These are phyloP conservation scores for Rubroboletus satanas DNA, from an alignment of 768 basidiomycete genomes.

Conservation along the genomic window DNA sequence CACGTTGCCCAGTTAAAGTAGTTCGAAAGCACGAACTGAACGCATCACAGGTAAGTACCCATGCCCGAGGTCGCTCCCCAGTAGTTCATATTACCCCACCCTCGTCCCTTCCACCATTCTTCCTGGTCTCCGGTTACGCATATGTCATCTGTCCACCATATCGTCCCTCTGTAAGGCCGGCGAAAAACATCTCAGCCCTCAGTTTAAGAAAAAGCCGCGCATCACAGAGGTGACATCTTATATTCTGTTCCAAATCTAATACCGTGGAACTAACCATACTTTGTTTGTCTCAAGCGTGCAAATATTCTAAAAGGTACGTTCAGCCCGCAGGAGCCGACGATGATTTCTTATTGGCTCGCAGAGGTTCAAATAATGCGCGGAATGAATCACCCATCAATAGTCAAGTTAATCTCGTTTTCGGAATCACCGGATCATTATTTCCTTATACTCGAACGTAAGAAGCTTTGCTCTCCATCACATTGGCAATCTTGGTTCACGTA, in stretches of 20 bases:
- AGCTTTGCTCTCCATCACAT: background rate
- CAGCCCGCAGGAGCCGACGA: background rate
- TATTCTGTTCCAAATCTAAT: slow-evolving; percentile 18
- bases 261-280: slow-evolving; percentile 16
- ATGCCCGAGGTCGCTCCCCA: slow-evolving; percentile 17
- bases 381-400: slow-evolving; percentile 85
- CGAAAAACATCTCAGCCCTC: slow-evolving; percentile 88
- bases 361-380: slow-evolving; percentile 99
- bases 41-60: slow-evolving; percentile 76
- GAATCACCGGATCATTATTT: slow-evolving; percentile 95
- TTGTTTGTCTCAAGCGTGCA: slow-evolving; percentile 60
- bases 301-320: slow-evolving; percentile 88
- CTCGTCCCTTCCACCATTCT: slow-evolving; percentile 13
- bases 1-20: slow-evolving; percentile 66
- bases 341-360: slow-evolving; percentile 28
- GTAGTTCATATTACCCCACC: slow-evolving; percentile 26
- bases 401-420: slow-evolving; percentile 87
- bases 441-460: slow-evolving; percentile 84
- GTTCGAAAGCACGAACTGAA: slow-evolving; percentile 93
- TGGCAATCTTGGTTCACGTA: slow-evolving; percentile 8
- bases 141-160: slow-evolving; percentile 12
- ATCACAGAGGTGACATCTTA: slow-evolving; percentile 81
- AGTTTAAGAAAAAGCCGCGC: slow-evolving; percentile 97
- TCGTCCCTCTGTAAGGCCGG: slow-evolving; percentile 60
- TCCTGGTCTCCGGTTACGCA: slow-evolving; percentile 18